Conservation (phyloP, 768 basidiomycete genomes). For the Russula brevipes region DNA sequence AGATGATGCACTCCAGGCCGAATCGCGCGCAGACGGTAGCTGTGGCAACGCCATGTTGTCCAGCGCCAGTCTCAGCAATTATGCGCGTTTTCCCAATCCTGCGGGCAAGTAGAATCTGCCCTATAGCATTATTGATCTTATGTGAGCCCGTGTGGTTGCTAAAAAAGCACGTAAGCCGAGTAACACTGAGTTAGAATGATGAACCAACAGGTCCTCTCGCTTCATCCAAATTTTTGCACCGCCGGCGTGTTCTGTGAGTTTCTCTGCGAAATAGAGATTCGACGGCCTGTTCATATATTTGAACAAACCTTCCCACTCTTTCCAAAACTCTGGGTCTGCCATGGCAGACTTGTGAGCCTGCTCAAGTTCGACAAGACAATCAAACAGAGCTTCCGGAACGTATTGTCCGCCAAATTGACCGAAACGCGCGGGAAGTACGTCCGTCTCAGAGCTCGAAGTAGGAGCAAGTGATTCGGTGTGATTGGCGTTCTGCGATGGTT, state of each 20-base stretch:
- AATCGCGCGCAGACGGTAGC: conserved; percentile 98
- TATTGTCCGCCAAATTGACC: conserved; percentile 97
- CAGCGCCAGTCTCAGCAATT: conserved; percentile 98
- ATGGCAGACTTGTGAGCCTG: conserved; percentile 84
- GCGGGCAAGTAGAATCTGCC: conserved; percentile 93
- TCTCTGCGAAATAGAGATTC: conserved; percentile 84
- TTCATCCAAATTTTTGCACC: conserved; percentile 98
- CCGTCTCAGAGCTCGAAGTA: conserved; percentile 35
- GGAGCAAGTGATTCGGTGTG: conserved; percentile 30
- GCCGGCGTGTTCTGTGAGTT: conserved; percentile 82
- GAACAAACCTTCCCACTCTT: conserved; percentile 82
- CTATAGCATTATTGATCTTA: conserved; percentile 99
- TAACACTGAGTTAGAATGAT: background rate
- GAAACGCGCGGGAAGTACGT: conserved; percentile 73
- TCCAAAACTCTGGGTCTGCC: conserved; percentile 85
- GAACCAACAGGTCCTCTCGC: conserved; percentile 74
- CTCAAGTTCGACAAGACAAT: conserved; percentile 86
- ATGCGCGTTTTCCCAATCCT: conserved; percentile 94
- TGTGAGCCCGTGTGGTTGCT: conserved; percentile 98
- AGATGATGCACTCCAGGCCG: conserved; percentile 90
- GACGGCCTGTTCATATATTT: conserved; percentile 96
- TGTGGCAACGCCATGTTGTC: conserved; percentile 98
- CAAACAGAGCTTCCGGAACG: conserved; percentile 94
- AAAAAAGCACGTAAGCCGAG: conserved; percentile 10
- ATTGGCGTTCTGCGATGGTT: conserved; percentile 33